These are phyloP conservation scores for Phytopythium litorale DNA, from an alignment of 352 stramenopile species.

Conservation along the genomic window DNA sequence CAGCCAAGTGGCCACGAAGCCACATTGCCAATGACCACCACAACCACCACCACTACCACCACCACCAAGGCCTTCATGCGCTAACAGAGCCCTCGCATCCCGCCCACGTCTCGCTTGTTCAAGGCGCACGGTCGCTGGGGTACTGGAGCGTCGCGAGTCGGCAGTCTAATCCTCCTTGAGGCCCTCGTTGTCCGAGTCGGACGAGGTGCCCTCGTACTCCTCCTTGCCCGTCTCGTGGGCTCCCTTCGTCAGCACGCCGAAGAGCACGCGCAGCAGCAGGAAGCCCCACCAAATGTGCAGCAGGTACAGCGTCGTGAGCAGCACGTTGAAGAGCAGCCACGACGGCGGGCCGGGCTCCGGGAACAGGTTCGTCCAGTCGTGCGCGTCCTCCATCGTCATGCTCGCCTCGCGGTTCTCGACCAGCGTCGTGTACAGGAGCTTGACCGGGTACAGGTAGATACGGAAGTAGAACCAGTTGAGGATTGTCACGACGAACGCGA, in stretches of 20 bases:
- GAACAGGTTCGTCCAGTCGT: conserved; percentile 66
- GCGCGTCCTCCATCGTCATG: conserved; percentile 66
- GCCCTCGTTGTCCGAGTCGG: conserved; percentile 69
- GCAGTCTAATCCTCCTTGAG: conserved; percentile 46
- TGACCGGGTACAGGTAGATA: conserved; percentile 82
- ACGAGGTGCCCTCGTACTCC: conserved; percentile 83
- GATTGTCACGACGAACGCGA: conserved; percentile 65
- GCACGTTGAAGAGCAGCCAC: conserved; percentile 80
- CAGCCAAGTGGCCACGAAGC: neutral
- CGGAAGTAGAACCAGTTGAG: conserved; percentile 82
- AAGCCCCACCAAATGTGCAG: conserved; percentile 86
- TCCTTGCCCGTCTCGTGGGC: conserved; percentile 77
- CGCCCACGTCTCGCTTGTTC: neutral
- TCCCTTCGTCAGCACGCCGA: conserved; percentile 69
- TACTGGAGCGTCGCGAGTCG: neutral
- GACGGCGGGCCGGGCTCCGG: conserved; percentile 64
- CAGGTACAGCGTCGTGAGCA: conserved; percentile 68
- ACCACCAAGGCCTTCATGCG: too few relatives aligned
- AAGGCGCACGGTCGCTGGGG: neutral
- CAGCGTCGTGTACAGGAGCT: conserved; percentile 74
- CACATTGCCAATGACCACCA: neutral
- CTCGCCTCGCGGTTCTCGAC: conserved; percentile 72
- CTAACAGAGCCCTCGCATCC: neutral
- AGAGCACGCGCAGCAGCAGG: conserved; percentile 64
- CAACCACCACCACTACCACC: neutral